Conservation (phyloP, 2,329 filamentous ascomycete species). For the Gaeumannomyces sp. region DNA sequence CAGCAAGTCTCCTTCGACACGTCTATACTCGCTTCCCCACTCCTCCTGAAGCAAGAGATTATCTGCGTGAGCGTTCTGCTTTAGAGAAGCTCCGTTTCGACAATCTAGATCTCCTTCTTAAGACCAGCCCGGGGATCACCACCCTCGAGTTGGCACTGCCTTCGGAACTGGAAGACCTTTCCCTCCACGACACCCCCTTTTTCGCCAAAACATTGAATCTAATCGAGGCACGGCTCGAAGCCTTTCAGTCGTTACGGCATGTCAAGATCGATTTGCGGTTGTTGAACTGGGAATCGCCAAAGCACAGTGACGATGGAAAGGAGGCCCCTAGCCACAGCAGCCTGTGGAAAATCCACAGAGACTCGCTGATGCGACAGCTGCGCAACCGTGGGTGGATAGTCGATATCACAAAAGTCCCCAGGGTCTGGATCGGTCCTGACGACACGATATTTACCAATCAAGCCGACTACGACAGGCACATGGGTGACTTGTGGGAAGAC, state of each 20-base stretch:
- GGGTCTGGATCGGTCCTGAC: neutral
- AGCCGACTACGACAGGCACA: neutral
- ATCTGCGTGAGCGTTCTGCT: too few species aligned
- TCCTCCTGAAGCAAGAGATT: neutral
- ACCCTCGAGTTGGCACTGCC: neutral
- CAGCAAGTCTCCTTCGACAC: neutral
- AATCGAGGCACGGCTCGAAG: neutral
- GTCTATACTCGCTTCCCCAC: neutral
- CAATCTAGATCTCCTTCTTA: neutral
- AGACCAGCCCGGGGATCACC: neutral
- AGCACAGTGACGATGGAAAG: neutral
- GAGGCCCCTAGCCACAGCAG: neutral
- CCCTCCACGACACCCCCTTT: neutral
- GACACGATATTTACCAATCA: too few species aligned
- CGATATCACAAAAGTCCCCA: neutral
- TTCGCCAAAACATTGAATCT: neutral
- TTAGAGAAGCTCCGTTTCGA: neutral
- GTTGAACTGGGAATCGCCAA: neutral
- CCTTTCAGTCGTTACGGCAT: neutral
- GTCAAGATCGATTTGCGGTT: neutral
- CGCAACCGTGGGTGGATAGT: neutral
- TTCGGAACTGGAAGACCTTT: neutral
- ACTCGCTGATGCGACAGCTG: neutral
- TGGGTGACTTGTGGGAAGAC: neutral
- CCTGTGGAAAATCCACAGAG: neutral